phyloP scores from a whole-genome alignment of 2,329 filamentous ascomycete species.

The Talaromyces sp. region DNA sequence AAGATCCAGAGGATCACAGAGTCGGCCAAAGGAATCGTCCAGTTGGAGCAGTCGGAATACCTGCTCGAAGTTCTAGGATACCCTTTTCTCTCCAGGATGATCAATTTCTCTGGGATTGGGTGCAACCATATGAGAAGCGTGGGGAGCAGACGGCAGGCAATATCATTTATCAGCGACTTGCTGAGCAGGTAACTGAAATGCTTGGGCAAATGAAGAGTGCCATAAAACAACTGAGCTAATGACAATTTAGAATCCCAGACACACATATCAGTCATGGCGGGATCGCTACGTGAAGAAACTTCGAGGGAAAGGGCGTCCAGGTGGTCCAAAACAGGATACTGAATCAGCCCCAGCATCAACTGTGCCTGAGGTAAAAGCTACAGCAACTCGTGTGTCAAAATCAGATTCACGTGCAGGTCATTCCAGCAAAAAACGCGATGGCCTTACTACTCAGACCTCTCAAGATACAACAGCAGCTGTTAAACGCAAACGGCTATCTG shows the following conservation, averaged over 20 bases:
- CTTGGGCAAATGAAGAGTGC: not conserved
- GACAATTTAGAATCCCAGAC: slow-evolving; percentile 34
- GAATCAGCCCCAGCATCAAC: not conserved
- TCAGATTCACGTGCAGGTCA: not conserved
- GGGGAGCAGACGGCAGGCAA: slow-evolving; percentile 36
- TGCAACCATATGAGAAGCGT: slow-evolving; percentile 32
- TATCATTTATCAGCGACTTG: slow-evolving; percentile 43
- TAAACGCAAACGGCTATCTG: slow-evolving; percentile 11
- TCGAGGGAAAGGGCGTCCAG: slow-evolving; percentile 31
- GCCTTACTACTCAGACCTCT: not conserved
- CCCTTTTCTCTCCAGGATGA: slow-evolving; percentile 43
- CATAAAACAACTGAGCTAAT: not conserved
- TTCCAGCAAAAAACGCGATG: not conserved
- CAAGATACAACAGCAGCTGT: not conserved
- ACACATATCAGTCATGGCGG: slow-evolving; percentile 48
- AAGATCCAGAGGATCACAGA: slow-evolving; percentile 44
- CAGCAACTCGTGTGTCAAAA: not conserved
- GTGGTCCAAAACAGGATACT: slow-evolving; percentile 17
- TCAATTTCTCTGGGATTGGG: slow-evolving; percentile 40
- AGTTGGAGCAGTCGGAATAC: slow-evolving; percentile 38
- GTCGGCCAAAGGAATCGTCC: slow-evolving; percentile 46
- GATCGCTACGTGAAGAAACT: slow-evolving; percentile 43
- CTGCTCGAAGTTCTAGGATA: slow-evolving; percentile 28
- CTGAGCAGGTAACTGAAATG: slow-evolving; percentile 28
- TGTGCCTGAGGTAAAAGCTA: not conserved